Evolutionary conservation across 805 yeast species (phyloP).

Genomic region (Yamadazyma akitaensis): DNA sequence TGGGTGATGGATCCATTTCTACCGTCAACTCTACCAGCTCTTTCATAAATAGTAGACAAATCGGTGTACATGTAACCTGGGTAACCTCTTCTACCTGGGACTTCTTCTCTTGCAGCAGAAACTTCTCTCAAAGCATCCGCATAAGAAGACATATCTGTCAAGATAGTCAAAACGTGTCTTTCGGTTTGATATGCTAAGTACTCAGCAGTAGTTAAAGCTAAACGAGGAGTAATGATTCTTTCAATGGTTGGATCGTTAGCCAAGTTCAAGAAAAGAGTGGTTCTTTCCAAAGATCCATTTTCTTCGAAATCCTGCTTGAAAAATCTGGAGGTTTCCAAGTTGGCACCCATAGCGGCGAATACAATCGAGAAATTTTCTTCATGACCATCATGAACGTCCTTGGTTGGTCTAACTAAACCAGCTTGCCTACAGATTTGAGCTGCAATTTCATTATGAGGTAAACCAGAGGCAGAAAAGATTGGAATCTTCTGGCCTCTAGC

Average conservation of each 20-base stretch:
- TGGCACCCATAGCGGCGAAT: conserved; percentile 99
- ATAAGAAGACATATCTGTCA: conserved; percentile 99
- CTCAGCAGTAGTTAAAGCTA: conserved; percentile 98
- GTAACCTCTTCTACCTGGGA: conserved; percentile 99
- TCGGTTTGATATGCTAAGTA: conserved; percentile 98
- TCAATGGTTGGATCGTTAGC: conserved; percentile 99
- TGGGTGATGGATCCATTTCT: conserved; percentile 99
- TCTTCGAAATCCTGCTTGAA: conserved; percentile 99
- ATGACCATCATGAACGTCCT: conserved; percentile 99
- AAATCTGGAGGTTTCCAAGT: conserved; percentile 96
- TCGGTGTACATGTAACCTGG: conserved; percentile 99
- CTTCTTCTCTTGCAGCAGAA: conserved; percentile 99
- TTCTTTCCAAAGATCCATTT: conserved; percentile 97
- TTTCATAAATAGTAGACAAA: conserved; percentile 96
- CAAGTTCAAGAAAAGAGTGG: conserved; percentile 91
- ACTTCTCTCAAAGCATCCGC: conserved; percentile 99
- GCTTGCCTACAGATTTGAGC: conserved; percentile 99
- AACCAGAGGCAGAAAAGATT: conserved; percentile 97
- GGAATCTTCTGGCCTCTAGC: conserved; percentile 99
- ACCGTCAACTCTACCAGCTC: conserved; percentile 99
- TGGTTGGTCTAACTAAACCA: conserved; percentile 97
- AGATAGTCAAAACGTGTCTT: conserved; percentile 95
- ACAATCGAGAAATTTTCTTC: conserved; percentile 99
- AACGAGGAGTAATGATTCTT: conserved; percentile 98
- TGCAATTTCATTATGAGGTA: conserved; percentile 99